These are phyloP conservation scores for Hanseniaspora taiwanica DNA, from an alignment of 805 yeast genomes.

Conservation along the genomic window DNA sequence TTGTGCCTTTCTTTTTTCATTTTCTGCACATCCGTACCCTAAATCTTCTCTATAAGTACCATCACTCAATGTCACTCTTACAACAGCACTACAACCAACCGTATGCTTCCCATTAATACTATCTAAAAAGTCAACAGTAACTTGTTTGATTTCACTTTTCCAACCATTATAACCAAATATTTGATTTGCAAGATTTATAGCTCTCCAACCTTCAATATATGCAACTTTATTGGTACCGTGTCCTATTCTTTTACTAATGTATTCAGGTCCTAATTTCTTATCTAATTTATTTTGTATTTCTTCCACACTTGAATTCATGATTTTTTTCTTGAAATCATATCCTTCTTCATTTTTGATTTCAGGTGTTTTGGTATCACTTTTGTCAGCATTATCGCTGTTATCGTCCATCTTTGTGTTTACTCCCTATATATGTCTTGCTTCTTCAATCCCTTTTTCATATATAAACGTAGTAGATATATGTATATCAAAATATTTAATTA, in stretches of 20 bases:
- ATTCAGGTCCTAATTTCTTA: constrained; percentile 59
- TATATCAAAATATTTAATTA: no score
- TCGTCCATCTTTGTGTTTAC: no score
- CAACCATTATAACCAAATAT: constrained; percentile 79
- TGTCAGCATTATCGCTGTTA: neutral
- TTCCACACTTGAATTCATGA: constrained; percentile 16
- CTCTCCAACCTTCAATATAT: constrained; percentile 77
- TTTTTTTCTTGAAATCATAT: no score
- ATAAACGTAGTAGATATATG: no score
- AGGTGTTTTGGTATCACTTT: neutral
- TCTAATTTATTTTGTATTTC: constrained; percentile 28
- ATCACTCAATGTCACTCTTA: constrained; percentile 58
- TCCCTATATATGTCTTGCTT: no score
- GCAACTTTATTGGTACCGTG: constrained; percentile 59
- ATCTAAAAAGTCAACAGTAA: constrained; percentile 61
- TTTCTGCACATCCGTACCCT: constrained; percentile 75
- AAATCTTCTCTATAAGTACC: constrained; percentile 75
- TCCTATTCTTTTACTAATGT: constrained; percentile 61
- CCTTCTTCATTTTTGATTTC: neutral
- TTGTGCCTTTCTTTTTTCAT: constrained; percentile 54
- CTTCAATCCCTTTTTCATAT: no score
- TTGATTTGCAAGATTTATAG: constrained; percentile 64
- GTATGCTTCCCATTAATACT: constrained; percentile 39
- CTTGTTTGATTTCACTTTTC: constrained; percentile 55
- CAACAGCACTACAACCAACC: constrained; percentile 60